These are phyloP conservation scores for Mentha longifolia DNA, from an alignment of 257 asterid species.

Conservation along the genomic window DNA sequence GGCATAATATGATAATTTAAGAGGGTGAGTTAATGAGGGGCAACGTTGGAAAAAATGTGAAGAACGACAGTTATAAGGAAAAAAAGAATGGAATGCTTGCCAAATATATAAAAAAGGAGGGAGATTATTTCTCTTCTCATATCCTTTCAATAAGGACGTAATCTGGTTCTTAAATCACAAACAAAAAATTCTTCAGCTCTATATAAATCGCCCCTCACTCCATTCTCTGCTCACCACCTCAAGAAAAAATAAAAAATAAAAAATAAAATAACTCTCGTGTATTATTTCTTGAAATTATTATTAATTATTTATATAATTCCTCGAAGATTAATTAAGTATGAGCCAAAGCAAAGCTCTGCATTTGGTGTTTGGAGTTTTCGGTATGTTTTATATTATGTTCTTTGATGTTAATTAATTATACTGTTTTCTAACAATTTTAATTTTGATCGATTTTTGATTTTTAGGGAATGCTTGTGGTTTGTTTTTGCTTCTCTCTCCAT, in stretches of 20 bases:
- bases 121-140: no score
- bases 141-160: constrained; percentile 49
- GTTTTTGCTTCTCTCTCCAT: constrained; percentile 80
- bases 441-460: neutral
- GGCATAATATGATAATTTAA: no score
- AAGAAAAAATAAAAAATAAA: no score
- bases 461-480: constrained; percentile 78
- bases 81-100: no score
- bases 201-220: constrained; percentile 27
- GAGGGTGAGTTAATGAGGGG: no score
- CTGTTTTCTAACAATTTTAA: neutral
- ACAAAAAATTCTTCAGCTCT: constrained; percentile 29
- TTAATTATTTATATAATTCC: neutral
- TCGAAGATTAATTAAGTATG: constrained; percentile 25
- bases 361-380: constrained; percentile 57
- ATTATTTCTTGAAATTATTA: constrained; percentile 2
- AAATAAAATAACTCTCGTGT: no score
- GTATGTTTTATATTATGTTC: constrained; percentile 31
- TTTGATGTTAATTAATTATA: neutral
- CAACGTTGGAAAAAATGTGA: no score
- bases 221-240: constrained; percentile 7
- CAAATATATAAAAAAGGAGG: no score
- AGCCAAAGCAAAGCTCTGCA: constrained; percentile 41
- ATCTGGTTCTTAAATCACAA: constrained; percentile 33
- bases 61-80: no score